Percentiles rank a stretch among this genome's conserved stretches.
Evolutionary conservation across 169 alveolate species (phyloP).

Genomic region (Cryptosporidium andersoni): DNA sequence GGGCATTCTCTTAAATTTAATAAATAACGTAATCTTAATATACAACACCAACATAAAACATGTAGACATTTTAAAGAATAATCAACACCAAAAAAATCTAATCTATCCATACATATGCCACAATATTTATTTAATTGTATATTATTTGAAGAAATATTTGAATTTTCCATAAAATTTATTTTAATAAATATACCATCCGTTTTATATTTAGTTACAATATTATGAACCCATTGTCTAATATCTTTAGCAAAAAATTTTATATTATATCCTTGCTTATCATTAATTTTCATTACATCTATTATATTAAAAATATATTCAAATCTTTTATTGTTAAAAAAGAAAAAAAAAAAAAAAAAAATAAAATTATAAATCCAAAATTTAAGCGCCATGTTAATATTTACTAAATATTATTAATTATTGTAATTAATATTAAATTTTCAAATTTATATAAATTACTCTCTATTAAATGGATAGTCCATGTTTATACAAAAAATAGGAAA

Average conservation of each 20-base stretch:
- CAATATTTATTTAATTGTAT: background rate
- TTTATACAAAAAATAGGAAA: conserved; percentile 83
- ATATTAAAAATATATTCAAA: background rate
- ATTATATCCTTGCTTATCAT: conserved; percentile 2
- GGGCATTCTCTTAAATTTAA: conserved; percentile 55
- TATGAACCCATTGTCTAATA: conserved; percentile 56
- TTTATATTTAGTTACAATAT: conserved; percentile 3
- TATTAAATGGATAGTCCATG: conserved; percentile 2
- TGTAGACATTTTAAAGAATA: conserved; percentile 48
- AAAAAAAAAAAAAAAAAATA: background rate
- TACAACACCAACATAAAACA: conserved; percentile 67
- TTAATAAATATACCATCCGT: conserved; percentile 3
- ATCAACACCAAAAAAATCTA: conserved; percentile 50
- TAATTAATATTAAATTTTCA: background rate
- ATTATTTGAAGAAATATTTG: background rate
- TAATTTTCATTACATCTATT: conserved; percentile 20
- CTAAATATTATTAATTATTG: background rate
- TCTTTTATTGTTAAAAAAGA: background rate
- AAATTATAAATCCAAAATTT: background rate
- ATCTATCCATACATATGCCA: conserved; percentile 53
- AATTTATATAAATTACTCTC: background rate
- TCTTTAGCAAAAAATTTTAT: conserved; percentile 44
- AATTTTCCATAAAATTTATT: background rate
- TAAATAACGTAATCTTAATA: conserved; percentile 36
- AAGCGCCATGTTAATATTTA: background rate